phyloP scores from a whole-genome alignment of 805 yeast genomes.

The Kazachstania psychrophila region DNA sequence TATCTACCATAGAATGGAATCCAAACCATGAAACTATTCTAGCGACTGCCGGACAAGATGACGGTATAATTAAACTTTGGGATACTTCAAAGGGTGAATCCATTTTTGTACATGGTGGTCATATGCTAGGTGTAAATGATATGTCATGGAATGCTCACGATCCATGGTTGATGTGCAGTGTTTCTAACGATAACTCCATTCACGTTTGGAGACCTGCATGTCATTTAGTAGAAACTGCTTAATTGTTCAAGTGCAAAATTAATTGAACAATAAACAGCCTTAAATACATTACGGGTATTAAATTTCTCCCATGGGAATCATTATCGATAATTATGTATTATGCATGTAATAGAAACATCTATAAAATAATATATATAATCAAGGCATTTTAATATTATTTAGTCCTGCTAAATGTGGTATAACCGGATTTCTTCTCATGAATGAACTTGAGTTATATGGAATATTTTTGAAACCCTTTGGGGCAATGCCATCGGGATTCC shows the following conservation, averaged over 20 bases:
- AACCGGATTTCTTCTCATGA: slow-evolving; percentile 22
- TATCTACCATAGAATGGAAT: slow-evolving; percentile 70
- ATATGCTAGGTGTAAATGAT: slow-evolving; percentile 78
- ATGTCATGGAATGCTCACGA: slow-evolving; percentile 72
- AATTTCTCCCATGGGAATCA: too few species aligned
- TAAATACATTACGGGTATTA: too few species aligned
- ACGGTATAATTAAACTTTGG: slow-evolving; percentile 54
- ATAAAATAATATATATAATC: neutral
- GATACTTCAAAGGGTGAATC: slow-evolving; percentile 35
- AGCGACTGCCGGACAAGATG: slow-evolving; percentile 59
- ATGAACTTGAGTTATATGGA: slow-evolving; percentile 24
- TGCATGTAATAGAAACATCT: neutral
- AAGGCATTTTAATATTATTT: slow-evolving; percentile 3
- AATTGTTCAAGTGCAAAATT: neutral
- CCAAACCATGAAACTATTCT: slow-evolving; percentile 43
- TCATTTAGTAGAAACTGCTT: slow-evolving; percentile 23
- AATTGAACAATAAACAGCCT: too few species aligned
- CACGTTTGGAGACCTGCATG: slow-evolving; percentile 72
- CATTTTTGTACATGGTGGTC: slow-evolving; percentile 74
- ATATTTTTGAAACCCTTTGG: slow-evolving; percentile 31
- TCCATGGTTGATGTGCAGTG: slow-evolving; percentile 63
- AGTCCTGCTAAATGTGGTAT: slow-evolving; percentile 6
- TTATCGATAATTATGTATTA: too few species aligned
- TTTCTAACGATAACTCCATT: slow-evolving; percentile 76
- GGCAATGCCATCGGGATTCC: slow-evolving; percentile 52